Evolutionary conservation across 495 filamentous ascomycete species (phyloP), one percentile per base, ranked within the genome.

Genomic region (Aspergillus steynii): DNA sequence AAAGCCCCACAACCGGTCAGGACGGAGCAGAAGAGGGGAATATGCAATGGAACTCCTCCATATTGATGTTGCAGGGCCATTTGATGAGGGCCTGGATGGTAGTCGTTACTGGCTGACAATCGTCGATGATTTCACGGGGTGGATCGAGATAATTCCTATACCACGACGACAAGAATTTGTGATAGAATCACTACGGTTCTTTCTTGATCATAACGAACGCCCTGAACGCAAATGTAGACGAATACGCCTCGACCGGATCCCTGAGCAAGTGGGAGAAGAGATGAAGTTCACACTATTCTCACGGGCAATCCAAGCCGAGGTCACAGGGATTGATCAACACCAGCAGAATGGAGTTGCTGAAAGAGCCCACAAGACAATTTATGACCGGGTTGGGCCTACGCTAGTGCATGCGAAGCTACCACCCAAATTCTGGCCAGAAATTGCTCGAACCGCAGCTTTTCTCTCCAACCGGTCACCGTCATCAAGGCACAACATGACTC

Each of bases 311-410:
- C 46, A 26, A 49, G 46, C 46, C 46, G 46, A 49, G 25, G 46
- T 49, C 46, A 49, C 46, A 26, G 46, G 46, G 3, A 26, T 49
- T 26, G 12, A 49, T 26, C 46, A 49, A 26, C 46, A 49, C 46
- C 46, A 49, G 25, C 46, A 49, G 46, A 49, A 49, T 49, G 12
- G 46, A 14, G 46, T 14, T 3, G 46, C 46, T 15, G 46, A 49
- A 14, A 49, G 46, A 49, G 46, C 46, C 46, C 46, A 49, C 46
- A 49, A 49, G 46, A 49, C 46, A 14, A 49, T 49, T 49, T 49
- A 49, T 26, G 12, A 49, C 10, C 46, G 46, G 25, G 46, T 49
- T 49, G 46, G 46, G 3, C 46, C 46, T n/a, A 49, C 46, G 12
- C 46, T 49, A 3, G 46, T 26, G 3, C 46, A 49, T 49, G 46